Evolutionary conservation across 805 yeast species (phyloP).

Genomic region (Kazachstania psychrophila): DNA sequence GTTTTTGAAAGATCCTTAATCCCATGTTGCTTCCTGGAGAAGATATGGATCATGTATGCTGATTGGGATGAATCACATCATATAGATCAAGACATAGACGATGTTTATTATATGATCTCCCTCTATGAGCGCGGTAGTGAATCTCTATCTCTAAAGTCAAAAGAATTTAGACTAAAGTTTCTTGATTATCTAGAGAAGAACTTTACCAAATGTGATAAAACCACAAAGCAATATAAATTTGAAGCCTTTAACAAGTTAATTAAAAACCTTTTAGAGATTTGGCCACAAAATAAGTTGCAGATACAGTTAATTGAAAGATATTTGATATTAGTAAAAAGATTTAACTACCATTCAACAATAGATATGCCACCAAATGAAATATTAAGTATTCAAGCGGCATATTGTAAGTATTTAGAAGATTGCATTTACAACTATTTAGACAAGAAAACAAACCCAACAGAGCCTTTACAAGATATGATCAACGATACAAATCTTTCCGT

Average conservation of each 20-base stretch:
- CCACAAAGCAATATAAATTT: constrained; percentile 7
- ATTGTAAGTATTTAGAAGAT: constrained; percentile 18
- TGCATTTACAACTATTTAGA: constrained; percentile 17
- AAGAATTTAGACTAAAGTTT: constrained; percentile 12
- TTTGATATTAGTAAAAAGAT: constrained; percentile 16
- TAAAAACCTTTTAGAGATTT: constrained; percentile 8
- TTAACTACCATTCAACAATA: constrained; percentile 14
- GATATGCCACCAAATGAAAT: constrained; percentile 13
- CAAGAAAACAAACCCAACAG: constrained; percentile 12
- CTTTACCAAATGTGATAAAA: constrained; percentile 7
- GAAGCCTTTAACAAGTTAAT: constrained; percentile 9
- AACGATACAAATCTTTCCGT: constrained; percentile 36
- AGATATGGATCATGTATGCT: constrained; percentile 62
- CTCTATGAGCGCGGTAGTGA: constrained; percentile 45
- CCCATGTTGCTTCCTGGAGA: constrained; percentile 51
- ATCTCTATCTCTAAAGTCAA: constrained; percentile 30
- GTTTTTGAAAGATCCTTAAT: constrained; percentile 67
- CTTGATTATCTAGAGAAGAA: constrained; percentile 14
- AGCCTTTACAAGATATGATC: constrained; percentile 27
- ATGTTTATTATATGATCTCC: constrained; percentile 22
- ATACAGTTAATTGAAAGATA: constrained; percentile 13
- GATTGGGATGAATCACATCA: constrained; percentile 32
- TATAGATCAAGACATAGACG: background rate
- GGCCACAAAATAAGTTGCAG: constrained; percentile 10
- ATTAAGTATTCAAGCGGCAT: constrained; percentile 16